phyloP scores from a whole-genome alignment of 2,329 filamentous ascomycete genomes.

The Pseudogymnoascus verrucosus region DNA sequence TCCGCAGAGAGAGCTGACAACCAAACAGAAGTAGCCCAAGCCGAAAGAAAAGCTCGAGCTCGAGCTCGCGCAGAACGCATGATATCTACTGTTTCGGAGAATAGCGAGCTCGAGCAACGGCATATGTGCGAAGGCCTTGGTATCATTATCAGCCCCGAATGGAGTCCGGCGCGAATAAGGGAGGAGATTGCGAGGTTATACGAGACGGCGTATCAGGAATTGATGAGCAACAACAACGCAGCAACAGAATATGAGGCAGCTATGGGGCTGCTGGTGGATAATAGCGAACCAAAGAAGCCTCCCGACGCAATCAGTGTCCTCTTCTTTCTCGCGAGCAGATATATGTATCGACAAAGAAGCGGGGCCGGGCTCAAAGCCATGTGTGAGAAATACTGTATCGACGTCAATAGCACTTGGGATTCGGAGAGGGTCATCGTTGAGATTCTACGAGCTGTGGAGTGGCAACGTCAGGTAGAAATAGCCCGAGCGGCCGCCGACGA shows the following conservation, averaged over 20 bases:
- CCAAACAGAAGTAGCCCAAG: background rate
- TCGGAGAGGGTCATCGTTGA: background rate
- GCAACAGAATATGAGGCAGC: background rate
- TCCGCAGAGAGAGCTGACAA: background rate
- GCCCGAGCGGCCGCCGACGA: background rate
- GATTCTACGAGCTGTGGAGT: background rate
- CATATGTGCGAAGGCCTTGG: background rate
- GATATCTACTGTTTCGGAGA: background rate
- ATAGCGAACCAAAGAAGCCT: background rate
- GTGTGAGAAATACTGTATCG: background rate
- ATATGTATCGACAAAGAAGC: background rate
- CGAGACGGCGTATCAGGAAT: conserved; percentile 3
- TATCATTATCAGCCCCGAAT: background rate
- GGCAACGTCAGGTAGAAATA: background rate
- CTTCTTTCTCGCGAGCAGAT: background rate
- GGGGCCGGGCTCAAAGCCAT: background rate
- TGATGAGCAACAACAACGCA: background rate
- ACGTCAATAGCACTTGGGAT: background rate
- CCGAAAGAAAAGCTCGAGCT: background rate
- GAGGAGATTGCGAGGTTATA: background rate
- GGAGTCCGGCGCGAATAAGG: background rate
- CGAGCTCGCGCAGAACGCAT: background rate
- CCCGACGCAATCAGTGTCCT: background rate
- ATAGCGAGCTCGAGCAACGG: background rate
- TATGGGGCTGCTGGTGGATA: background rate